Conservation (phyloP, 768 basidiomycete genomes). For the Collybia sordida region DNA sequence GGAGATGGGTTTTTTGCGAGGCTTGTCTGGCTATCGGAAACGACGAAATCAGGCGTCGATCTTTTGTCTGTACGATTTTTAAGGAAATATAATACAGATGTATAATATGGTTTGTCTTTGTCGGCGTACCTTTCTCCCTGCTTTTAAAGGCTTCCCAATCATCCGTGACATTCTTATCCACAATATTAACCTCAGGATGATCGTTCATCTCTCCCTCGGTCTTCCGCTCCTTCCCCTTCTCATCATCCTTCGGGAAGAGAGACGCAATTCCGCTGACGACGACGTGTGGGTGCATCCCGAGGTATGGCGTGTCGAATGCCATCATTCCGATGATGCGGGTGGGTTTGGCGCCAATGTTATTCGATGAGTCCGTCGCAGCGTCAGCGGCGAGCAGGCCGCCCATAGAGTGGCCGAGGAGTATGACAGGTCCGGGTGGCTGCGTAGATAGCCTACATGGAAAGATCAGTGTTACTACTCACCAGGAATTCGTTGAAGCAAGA, state of each 20-base stretch:
- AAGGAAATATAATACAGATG: background rate
- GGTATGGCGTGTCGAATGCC: slow-evolving; percentile 60
- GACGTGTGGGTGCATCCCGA: slow-evolving; percentile 65
- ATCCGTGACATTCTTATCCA: slow-evolving; percentile 45
- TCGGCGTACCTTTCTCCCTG: slow-evolving; percentile 23
- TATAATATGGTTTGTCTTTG: no score
- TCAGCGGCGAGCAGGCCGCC: slow-evolving; percentile 60
- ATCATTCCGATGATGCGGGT: slow-evolving; percentile 50
- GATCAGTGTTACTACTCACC: no score
- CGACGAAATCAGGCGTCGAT: no score
- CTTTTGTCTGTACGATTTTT: background rate
- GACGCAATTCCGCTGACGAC: slow-evolving; percentile 56
- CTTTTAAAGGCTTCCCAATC: slow-evolving; percentile 48
- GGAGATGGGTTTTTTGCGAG: background rate
- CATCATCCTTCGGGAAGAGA: slow-evolving; percentile 40
- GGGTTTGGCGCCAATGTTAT: slow-evolving; percentile 30
- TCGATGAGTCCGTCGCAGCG: slow-evolving; percentile 45
- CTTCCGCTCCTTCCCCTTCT: slow-evolving; percentile 22
- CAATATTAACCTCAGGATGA: slow-evolving; percentile 38
- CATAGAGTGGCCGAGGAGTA: slow-evolving; percentile 60
- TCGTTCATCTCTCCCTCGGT: slow-evolving; percentile 44
- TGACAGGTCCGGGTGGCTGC: slow-evolving; percentile 55
- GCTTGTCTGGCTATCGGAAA: background rate
- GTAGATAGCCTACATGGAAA: slow-evolving; percentile 43
- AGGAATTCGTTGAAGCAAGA: background rate